Base-by-base conservation (phyloP, 2,329 filamentous ascomycete species). In the Penicillium aurantiogriseum region DNA sequence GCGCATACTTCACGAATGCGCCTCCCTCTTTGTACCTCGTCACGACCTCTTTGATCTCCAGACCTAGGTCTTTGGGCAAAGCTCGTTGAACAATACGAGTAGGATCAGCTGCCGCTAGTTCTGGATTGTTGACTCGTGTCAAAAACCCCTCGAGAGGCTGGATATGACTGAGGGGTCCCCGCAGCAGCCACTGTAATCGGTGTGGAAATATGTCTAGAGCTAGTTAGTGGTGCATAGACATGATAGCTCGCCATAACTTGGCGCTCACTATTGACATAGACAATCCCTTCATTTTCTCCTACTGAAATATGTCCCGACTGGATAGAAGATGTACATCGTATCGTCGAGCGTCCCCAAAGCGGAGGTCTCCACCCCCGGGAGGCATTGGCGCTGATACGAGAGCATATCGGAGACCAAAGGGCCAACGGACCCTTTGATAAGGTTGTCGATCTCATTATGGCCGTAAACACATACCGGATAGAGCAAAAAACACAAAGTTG, bases 1-100 rank as follows among this genome's bases (percentile, higher is more conserved):
- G 84, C 17, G 82, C 83, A 70, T 95, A 92, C 73, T 95, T 97
- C 72, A 97, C 87, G 71, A 95, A 97, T 0, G 91, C 91, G 13
- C 94, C 94, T 17, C 94, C 94, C 70, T 99, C 94, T 67, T 95
- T 92, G 29, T 95, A 80, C 3, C 92, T 84, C 0, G 92, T 92
- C 19, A 97, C 74, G 17, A 97, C 88, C 68, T 96, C 88, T 3
- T 87, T 90, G 46, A 96, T 85, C 57, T 88, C 86, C 47, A 96
- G 78, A 1, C 84, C 79, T 2, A 88, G 67, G 10, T 81, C 81
- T 5, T 79, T 72, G 1, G 88, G 89, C 25, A 91, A 84, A 0
- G 87, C 88, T 53, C 82, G 82, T 45, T 83, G 74, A 15, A 86
- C 76, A 19, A 88, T 79, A 33, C 76, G 75, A 27, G 78, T 69